Evolutionary conservation across 495 filamentous ascomycete genomes (phyloP).

Genomic region (Tuber aestivum): DNA sequence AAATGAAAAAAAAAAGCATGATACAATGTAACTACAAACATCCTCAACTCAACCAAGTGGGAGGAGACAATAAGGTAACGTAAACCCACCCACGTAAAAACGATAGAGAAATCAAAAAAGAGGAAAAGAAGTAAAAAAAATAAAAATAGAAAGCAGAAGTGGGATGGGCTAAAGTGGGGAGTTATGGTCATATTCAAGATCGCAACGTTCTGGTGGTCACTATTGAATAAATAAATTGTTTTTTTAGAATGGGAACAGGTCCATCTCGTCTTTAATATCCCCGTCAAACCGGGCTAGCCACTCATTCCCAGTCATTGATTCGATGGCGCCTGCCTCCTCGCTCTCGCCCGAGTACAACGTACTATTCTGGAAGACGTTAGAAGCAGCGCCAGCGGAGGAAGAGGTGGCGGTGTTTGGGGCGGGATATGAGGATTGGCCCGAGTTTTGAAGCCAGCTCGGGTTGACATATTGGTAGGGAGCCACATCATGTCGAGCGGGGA

Average conservation of each 20-base stretch:
- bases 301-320: background rate
- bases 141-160: background rate
- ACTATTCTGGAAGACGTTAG: background rate
- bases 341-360: background rate
- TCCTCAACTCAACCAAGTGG: background rate
- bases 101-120: background rate
- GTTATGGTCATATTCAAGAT: background rate
- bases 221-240: background rate
- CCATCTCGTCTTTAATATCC: background rate
- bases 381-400: background rate
- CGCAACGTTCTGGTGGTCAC: background rate
- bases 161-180: background rate
- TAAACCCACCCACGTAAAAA: background rate
- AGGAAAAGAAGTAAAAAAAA: background rate
- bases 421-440: background rate
- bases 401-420: background rate
- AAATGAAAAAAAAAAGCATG: background rate
- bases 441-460: background rate
- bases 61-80: background rate
- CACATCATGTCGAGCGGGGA: background rate
- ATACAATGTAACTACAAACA: background rate
- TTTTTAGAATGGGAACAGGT: background rate
- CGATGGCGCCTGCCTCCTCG: background rate
- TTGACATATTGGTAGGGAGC: background rate
- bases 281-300: background rate